Evolutionary conservation across 2,329 filamentous ascomycete species (phyloP).

Genomic region (Boeremia exigua): DNA sequence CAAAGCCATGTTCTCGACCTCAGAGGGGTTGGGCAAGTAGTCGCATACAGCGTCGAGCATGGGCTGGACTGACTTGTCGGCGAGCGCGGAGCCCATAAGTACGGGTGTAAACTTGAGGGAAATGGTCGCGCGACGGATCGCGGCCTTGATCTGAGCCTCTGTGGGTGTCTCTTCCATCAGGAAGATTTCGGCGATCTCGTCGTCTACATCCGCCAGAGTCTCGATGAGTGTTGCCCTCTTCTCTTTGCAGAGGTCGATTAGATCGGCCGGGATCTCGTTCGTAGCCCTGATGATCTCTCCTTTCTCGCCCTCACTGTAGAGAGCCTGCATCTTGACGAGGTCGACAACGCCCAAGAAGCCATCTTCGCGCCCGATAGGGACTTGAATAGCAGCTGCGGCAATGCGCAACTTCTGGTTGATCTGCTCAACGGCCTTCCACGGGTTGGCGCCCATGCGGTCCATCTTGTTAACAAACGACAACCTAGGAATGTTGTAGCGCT

Average conservation of each 20-base stretch:
- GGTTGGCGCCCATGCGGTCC: constrained; percentile 98
- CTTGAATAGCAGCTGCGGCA: constrained; percentile 88
- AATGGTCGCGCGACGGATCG: constrained; percentile 91
- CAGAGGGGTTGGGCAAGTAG: constrained; percentile 88
- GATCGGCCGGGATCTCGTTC: constrained; percentile 82
- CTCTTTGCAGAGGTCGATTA: constrained; percentile 78
- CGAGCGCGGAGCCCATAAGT: constrained; percentile 93
- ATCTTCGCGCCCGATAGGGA: constrained; percentile 92
- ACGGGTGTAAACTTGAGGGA: constrained; percentile 89
- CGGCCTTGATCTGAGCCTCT: constrained; percentile 83
- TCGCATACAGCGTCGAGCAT: constrained; percentile 97
- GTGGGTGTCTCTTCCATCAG: constrained; percentile 85
- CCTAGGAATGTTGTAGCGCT: constrained; percentile 93
- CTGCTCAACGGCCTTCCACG: constrained; percentile 96
- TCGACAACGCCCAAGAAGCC: constrained; percentile 93
- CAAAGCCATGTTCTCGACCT: constrained; percentile 88
- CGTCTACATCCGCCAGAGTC: constrained; percentile 94
- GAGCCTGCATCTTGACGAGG: constrained; percentile 86
- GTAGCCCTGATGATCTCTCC: constrained; percentile 78
- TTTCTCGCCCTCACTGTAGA: constrained; percentile 84
- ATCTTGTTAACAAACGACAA: constrained; percentile 99
- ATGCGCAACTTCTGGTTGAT: constrained; percentile 97
- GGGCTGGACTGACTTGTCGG: constrained; percentile 92
- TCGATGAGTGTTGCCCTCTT: constrained; percentile 88
- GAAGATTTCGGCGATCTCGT: constrained; percentile 95